phyloP scores from a whole-genome alignment of 1,284 basidiomycete species.

The Cryptococcus sp. region DNA sequence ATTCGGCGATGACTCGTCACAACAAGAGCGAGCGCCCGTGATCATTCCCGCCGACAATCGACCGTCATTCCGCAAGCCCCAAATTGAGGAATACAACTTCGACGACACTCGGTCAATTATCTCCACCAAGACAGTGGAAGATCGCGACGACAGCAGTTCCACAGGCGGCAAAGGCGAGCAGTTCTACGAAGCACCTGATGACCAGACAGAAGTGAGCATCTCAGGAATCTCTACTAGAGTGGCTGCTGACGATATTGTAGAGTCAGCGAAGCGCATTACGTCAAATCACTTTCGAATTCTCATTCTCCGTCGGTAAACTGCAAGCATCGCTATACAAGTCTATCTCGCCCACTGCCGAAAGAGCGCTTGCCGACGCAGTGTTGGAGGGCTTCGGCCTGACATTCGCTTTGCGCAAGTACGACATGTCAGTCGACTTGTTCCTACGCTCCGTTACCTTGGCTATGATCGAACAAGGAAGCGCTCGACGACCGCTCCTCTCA shows the following conservation, averaged over 20 bases:
- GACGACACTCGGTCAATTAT: constrained; percentile 57
- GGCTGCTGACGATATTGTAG: constrained; percentile 11
- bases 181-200: constrained; percentile 76
- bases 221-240: background rate
- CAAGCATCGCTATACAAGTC: constrained; percentile 76
- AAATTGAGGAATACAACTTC: constrained; percentile 65
- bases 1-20: constrained; percentile 61
- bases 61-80: constrained; percentile 57
- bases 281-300: constrained; percentile 85
- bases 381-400: constrained; percentile 78
- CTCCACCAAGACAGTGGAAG: constrained; percentile 43
- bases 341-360: constrained; percentile 40
- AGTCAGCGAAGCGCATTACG: constrained; percentile 58
- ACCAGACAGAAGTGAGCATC: constrained; percentile 61
- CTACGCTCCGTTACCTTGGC: constrained; percentile 67
- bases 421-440: constrained; percentile 84
- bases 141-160: constrained; percentile 54
- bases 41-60: constrained; percentile 11
- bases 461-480: constrained; percentile 63
- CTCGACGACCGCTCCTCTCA: constrained; percentile 72
- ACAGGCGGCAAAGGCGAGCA: constrained; percentile 58
- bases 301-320: constrained; percentile 87
- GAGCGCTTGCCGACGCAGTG: constrained; percentile 70
- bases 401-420: constrained; percentile 75
- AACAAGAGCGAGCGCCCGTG: constrained; percentile 6